Base-by-base conservation (phyloP, 352 stramenopile species). In the Phytophthora nicotianae region DNA sequence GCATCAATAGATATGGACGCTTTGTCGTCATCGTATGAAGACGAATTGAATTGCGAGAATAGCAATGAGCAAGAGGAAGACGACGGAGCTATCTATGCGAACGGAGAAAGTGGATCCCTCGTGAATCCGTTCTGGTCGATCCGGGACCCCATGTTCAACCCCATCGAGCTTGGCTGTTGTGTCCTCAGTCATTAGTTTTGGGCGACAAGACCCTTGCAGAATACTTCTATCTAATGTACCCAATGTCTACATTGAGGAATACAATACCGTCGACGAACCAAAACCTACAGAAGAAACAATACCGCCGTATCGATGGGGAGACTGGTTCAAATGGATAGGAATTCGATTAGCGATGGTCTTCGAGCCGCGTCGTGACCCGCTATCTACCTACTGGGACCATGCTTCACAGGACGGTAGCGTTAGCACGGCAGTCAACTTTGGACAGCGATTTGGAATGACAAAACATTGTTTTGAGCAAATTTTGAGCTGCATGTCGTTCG, bases 381-480 rank as follows among this genome's bases (percentile, higher is more conserved):
- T 13, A 35, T 9, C 6, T 14, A 13, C 9, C 6, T 35, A 35
- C 9, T 35, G 29, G 29, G 13, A 19, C n/a, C n/a, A 20, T 32
- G 7, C 2, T 9, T 9, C 29, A 7, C 2, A 35, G 14, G 21
- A 50, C 5, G 23, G 42, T 11, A 6, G 11, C 3, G 42, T 50
- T 11, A 16, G 3, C 5, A 46, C 21, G 5, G 7, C 20, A 35
- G 29, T 9, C 7, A 46, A 46, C 17, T 45, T 37, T 35, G 49
- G 49, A 10, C 4, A 32, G 2, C 32, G 49, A 4, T 54, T 33
- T 32, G 8, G 17, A 6, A 54, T 54, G 48, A 33, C 9, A 24
- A 10, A 33, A 4, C 33, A 56, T 20, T 37, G 20, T 13, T 56
- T 46, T 9, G 33, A 56, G n/a, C 11, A 56, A 24, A 37, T 46